Evolutionary conservation across 768 basidiomycete genomes (phyloP), one percentile per base, ranked within the genome.

Genomic region (Strobilomyces dryophilus): DNA sequence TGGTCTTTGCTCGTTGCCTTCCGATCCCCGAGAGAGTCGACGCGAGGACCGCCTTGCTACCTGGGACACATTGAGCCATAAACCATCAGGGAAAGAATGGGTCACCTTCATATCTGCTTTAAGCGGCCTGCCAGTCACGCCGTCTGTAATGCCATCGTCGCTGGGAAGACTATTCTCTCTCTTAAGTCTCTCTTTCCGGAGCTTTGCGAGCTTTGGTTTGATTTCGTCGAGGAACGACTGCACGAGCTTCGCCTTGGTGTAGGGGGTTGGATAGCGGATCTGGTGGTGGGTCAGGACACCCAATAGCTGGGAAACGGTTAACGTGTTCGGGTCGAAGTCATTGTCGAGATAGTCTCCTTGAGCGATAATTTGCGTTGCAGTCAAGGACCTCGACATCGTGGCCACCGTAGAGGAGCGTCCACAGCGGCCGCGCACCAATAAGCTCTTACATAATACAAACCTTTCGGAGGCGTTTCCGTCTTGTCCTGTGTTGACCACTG

Each of bases 141-240:
- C 91, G 66, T 93, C 88, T 36, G 74, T 82, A 48, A 93, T 92
- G 5, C 90, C 91, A 51, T 89, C 84, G 55, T 89, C 87, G 61
- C 89, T 92, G 6, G 92, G 83, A 47, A 78, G 67, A 57, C 87
- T 90, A 47, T 82, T 84, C 66, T 82, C 79, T 57, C 76, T 80
- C 72, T 81, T 82, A 36, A 84, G 52, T 43, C 82, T 75, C 56
- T 91, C 84, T 54, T 77, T 83, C 67, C 79, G 83, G 52, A 87
- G 71, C 58, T 81, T 82, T 26, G 66, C 63, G 11, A 77, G 70
- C 49, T 80, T 79, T 18, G 81, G 70, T 65, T 81, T 87, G 57
- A 93, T 79, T 73, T 92, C 80, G 46, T 86, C 80, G 54, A 88
- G 82, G 70, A 92, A 93, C n/a, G 84, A 69, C 53, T 83, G 78